Evolutionary conservation across 164 flowering plant species (phyloP), one percentile per base, ranked within the genome.

Genomic region (Annona cherimola): DNA sequence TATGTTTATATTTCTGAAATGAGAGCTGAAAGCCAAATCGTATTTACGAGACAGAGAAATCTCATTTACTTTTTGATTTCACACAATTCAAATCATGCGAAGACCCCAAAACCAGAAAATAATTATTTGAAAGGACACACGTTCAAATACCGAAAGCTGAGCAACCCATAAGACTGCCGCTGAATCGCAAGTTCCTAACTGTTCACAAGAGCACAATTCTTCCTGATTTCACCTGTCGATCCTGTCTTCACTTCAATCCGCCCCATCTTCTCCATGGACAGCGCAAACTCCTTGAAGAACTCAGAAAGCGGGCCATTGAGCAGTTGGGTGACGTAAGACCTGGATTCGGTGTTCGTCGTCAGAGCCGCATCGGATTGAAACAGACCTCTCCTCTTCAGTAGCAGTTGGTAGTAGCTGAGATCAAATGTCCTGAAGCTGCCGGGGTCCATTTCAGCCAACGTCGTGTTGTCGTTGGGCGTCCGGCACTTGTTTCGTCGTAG

Each of bases 311-410:
- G 44, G 66, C 79, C 77, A 70, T 64, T 73, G 2, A 75, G 67
- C 16, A 80, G 87, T 61, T 68, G 67, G 5, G 6, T 55, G 3
- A 85, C 71, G 43, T 77, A 74, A 4, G 82, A 78, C 44, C 45
- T 76, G 0, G 93, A 81, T 14, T 77, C 64, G 18, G 50, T 14
- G 66, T 85, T 76, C 7, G 81, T 78, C 39, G 78, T 83, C 42
- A 91, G 83, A 59, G 91, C 85, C 2, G 89, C 76, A 78, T 91
- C 94, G 0, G 94, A 88, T n/a, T 41, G 18, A 55, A 90, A 88
- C 2, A 90, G 79, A 5, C 95, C 95, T 69, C 89, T 77, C 73
- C 88, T 85, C 68, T 90, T 85, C 5, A 79, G 50, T 0, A 88
- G 75, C 7, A 75, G 63, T 1, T 73, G 76, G 80, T 79, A 90